phyloP scores from a whole-genome alignment of 2,329 filamentous ascomycete genomes.

The Colletotrichum salicis region DNA sequence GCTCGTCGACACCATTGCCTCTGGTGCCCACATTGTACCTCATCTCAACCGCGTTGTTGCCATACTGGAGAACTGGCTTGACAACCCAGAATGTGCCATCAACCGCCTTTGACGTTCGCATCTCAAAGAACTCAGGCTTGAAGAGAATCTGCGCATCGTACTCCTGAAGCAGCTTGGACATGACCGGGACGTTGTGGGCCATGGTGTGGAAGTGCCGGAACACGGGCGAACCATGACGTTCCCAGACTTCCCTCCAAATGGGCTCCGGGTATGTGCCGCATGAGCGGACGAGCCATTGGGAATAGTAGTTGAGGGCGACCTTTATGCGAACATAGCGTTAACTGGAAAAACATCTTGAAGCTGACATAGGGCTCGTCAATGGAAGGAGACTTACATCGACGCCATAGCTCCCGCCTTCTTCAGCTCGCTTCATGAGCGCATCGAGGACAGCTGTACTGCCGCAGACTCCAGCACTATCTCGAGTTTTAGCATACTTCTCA shows the following conservation, averaged over 20 bases:
- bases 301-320: constrained; percentile 54
- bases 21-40: constrained; percentile 59
- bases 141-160: constrained; percentile 52
- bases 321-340: constrained; percentile 32
- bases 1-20: constrained; percentile 57
- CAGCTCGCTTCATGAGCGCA: constrained; percentile 51
- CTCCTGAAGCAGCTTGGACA: constrained; percentile 51
- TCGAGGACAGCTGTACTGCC: constrained; percentile 54
- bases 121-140: constrained; percentile 59
- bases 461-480: constrained; percentile 51
- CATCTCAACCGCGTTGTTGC: constrained; percentile 47
- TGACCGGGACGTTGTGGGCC: constrained; percentile 47
- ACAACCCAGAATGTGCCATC: constrained; percentile 46
- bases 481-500: background rate
- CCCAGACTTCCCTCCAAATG: constrained; percentile 52
- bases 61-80: constrained; percentile 54
- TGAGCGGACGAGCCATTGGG: constrained; percentile 52
- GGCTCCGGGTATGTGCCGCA: constrained; percentile 50
- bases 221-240: constrained; percentile 56
- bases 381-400: constrained; percentile 43
- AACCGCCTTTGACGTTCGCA: constrained; percentile 16
- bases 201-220: constrained; percentile 64
- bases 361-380: constrained; percentile 11
- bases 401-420: constrained; percentile 41
- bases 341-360: background rate